phyloP scores from a whole-genome alignment of 2,329 filamentous ascomycete species.

The Raffaelea ambrosiae region DNA sequence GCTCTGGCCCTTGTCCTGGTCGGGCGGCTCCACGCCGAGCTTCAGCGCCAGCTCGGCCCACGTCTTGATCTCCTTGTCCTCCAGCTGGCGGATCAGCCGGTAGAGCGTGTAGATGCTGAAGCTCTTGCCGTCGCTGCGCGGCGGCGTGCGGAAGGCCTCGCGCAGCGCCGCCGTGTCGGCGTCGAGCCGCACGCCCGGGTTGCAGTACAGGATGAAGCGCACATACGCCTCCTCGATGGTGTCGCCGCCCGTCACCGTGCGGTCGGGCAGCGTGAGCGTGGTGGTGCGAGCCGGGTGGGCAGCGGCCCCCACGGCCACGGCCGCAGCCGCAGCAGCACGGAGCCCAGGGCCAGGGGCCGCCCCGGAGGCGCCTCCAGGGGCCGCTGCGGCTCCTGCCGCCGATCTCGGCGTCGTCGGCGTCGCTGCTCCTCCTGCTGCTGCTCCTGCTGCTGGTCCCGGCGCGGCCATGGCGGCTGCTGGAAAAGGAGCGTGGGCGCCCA shows the following conservation, averaged over 20 bases:
- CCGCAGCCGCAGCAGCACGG: no score
- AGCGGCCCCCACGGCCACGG: no score
- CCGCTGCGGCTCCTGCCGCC: no score
- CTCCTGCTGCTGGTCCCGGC: no score
- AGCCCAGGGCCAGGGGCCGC: no score
- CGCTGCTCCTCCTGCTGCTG: no score
- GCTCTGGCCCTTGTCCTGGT: slow-evolving; percentile 74
- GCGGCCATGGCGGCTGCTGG: no score
- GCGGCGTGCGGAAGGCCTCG: slow-evolving; percentile 69
- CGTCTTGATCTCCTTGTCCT: slow-evolving; percentile 78
- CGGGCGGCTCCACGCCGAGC: slow-evolving; percentile 81
- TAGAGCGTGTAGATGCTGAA: slow-evolving; percentile 74
- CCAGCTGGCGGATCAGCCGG: slow-evolving; percentile 69
- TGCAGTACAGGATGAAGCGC: slow-evolving; percentile 81
- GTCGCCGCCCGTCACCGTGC: slow-evolving; percentile 56
- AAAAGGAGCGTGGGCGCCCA: no score
- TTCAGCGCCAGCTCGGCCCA: slow-evolving; percentile 84
- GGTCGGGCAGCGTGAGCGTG: slow-evolving; percentile 46
- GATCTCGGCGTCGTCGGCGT: no score
- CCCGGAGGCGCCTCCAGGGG: no score
- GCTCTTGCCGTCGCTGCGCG: slow-evolving; percentile 78
- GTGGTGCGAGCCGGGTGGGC: no score
- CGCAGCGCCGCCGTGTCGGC: slow-evolving; percentile 63
- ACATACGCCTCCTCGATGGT: slow-evolving; percentile 78
- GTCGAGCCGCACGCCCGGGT: slow-evolving; percentile 65